Percentiles rank a stretch among this genome's conserved stretches.
These are phyloP conservation scores for Ceriops tagal DNA, from an alignment of 345 rosid species.

Conservation along the genomic window DNA sequence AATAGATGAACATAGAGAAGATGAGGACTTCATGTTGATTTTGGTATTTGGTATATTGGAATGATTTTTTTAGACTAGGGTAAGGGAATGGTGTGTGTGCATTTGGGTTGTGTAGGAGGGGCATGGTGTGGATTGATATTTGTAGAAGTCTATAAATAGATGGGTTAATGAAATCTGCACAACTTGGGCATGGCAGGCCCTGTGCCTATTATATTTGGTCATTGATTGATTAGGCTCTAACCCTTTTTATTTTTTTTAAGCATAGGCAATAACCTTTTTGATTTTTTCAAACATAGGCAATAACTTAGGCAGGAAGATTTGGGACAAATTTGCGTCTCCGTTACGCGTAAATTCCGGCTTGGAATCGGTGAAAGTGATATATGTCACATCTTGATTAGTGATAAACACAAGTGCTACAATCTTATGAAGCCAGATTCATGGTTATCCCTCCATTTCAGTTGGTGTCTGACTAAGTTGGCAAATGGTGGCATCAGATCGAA, in stretches of 20 bases:
- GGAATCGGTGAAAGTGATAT: not conserved
- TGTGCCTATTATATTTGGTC: not conserved
- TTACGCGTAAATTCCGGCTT: not conserved
- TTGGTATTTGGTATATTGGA: not conserved
- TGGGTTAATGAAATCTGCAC: too few relatives aligned
- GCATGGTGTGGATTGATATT: too few relatives aligned
- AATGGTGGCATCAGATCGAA: too few relatives aligned
- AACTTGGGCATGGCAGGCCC: not conserved
- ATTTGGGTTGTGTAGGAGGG: too few relatives aligned
- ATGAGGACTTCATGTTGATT: constrained; percentile 12
- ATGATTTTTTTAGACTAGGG: not conserved
- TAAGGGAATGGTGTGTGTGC: not conserved
- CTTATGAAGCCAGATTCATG: too few relatives aligned
- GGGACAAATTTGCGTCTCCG: not conserved
- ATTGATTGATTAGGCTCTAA: not conserved
- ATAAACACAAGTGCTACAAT: too few relatives aligned
- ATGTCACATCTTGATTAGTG: too few relatives aligned
- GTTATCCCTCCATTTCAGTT: too few relatives aligned
- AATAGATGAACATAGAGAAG: constrained; percentile 1
- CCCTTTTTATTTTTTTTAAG: too few relatives aligned
- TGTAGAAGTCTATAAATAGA: too few relatives aligned
- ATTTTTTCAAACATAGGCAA: not conserved
- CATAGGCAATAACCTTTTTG: too few relatives aligned
- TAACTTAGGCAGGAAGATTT: not conserved
- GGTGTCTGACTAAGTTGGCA: too few relatives aligned